phyloP scores from a whole-genome alignment of 1,139 yeast species.

The Geotrichum histeridarum region DNA sequence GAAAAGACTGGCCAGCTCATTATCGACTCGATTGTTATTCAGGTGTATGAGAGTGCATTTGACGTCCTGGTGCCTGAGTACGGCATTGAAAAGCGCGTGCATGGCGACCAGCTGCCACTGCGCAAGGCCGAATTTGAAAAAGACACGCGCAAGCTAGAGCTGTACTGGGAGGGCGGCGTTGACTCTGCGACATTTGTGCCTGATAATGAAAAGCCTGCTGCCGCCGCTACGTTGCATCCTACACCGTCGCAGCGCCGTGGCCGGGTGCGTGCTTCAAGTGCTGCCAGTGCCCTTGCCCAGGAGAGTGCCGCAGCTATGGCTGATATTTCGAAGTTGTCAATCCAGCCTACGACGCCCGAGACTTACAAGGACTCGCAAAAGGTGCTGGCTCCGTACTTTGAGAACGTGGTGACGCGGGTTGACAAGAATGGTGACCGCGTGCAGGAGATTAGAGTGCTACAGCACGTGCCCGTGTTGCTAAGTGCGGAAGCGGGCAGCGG shows the following conservation, averaged over 20 bases:
- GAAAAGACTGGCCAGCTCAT: slow-evolving; percentile 63
- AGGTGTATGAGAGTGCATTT: slow-evolving; percentile 92
- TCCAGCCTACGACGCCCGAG: slow-evolving; percentile 22
- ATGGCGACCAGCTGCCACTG: slow-evolving; percentile 92
- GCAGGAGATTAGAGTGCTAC: slow-evolving; percentile 76
- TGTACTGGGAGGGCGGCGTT: slow-evolving; percentile 87
- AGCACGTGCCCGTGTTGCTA: slow-evolving; percentile 75
- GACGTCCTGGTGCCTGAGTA: slow-evolving; percentile 91
- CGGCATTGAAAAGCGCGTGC: slow-evolving; percentile 95
- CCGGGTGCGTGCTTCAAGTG: slow-evolving; percentile 54
- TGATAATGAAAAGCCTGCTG: slow-evolving; percentile 59
- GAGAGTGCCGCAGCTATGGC: slow-evolving; percentile 20
- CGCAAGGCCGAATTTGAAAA: slow-evolving; percentile 89
- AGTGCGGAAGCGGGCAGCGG: slow-evolving; percentile 80
- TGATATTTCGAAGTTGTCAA: slow-evolving; percentile 20
- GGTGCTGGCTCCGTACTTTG: slow-evolving; percentile 54
- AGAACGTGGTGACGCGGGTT: slow-evolving; percentile 50
- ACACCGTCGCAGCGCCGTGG: slow-evolving; percentile 10
- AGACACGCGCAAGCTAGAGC: slow-evolving; percentile 59
- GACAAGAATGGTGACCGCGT: slow-evolving; percentile 48
- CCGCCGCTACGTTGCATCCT: slow-evolving; percentile 9
- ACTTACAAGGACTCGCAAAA: slow-evolving; percentile 31
- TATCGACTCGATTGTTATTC: slow-evolving; percentile 84
- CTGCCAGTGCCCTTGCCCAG: slow-evolving; percentile 58
- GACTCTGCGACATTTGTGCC: slow-evolving; percentile 91